A percentile compares a stretch with the other conserved stretches of the same genome.
Conservation (phyloP, 2,329 filamentous ascomycete genomes). For the Ophiostoma quercus region DNA sequence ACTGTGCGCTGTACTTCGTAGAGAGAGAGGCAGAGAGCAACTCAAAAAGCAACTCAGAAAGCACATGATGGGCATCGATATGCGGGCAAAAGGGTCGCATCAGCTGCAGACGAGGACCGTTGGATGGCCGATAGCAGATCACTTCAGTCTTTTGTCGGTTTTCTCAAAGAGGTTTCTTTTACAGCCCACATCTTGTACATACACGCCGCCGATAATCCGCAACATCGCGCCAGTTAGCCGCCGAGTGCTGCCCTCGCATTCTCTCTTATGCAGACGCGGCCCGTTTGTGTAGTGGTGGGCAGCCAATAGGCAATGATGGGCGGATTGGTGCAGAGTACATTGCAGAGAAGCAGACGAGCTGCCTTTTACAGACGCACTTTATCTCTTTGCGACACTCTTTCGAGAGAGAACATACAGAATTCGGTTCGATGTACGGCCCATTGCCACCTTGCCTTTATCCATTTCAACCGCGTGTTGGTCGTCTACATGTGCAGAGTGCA, state of each 20-base stretch:
- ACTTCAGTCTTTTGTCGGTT: background rate
- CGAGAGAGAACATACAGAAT: too few species aligned
- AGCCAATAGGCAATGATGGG: background rate
- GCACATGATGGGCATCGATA: background rate
- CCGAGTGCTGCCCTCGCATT: constrained; percentile 11
- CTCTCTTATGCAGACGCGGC: background rate
- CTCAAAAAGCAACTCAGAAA: background rate
- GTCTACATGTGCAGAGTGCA: background rate
- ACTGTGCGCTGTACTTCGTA: background rate
- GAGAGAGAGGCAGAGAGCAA: background rate
- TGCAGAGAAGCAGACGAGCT: background rate
- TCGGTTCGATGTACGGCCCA: background rate
- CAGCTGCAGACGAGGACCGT: background rate
- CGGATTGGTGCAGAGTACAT: background rate
- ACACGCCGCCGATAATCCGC: constrained; percentile 2
- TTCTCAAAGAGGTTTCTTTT: background rate
- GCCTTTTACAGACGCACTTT: background rate
- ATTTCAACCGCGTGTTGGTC: background rate
- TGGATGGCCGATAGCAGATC: background rate
- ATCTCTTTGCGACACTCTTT: background rate
- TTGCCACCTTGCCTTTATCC: background rate
- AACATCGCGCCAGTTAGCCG: constrained; percentile 9
- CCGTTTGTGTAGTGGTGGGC: background rate
- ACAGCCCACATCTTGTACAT: background rate
- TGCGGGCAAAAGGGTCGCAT: background rate